Evolutionary conservation across 1,139 yeast genomes (phyloP), one percentile per base, ranked within the genome.

Genomic region (Saccharomycopsis hybrid): DNA sequence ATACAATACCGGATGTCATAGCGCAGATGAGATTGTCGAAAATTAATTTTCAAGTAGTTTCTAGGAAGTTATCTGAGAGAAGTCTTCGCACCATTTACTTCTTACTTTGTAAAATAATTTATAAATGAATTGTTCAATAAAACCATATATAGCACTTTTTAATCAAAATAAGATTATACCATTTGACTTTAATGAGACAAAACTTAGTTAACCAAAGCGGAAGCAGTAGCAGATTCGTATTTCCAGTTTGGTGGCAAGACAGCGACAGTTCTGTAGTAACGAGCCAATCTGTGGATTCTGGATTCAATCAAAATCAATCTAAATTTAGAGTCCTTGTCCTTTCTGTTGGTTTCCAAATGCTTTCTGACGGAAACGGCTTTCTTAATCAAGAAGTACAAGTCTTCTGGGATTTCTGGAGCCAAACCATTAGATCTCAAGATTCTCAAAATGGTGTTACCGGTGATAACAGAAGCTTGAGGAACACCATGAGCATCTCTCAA

Each of bases 401-500:
- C 99, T 83, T 92, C 99, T 77, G 99, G 99, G 70, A 92, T 85
- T 78, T 92, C 98, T 75, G 99, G 97, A 70, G 97, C 98, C 72
- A 94, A 73, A 86, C 98, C 99, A 81, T 89, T 88, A 61, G 97
- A 85, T 79, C 90, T 94, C 75, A 92, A 84, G 80, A 92, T 89
- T 85, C 99, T 90, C 76, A 92, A 85, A 71, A 92, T 85, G 87
- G 94, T 94, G 96, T 90, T 90, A 83, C 97, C 97, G 65, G 98
- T 92, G 77, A 88, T 89, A 71, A 90, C 84, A 79, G 84, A 89
- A 68, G 96, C 77, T 78, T 90, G 97, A 72, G 97, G 84, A 68
- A 92, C 97, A 78, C 98, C 98, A 80, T 94, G 98, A 67, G 97
- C 95, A 78, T 92, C 99, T 84, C 99, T 90, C 75, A 92, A 88